Conservation (phyloP, 768 basidiomycete species). For the Pleurotus salmoneostramineus region DNA sequence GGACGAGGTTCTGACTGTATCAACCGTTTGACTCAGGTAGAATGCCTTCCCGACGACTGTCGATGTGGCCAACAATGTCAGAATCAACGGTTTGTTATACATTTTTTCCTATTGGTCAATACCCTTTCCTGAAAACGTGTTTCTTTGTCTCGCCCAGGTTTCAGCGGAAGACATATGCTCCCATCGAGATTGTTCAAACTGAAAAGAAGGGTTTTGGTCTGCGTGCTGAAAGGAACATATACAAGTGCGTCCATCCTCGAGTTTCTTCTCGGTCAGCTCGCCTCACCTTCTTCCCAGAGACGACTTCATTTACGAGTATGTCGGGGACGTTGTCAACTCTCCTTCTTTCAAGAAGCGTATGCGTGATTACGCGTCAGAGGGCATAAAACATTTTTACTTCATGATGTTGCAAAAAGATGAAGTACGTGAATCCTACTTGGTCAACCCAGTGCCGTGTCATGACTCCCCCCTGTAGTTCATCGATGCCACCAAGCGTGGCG, state of each 20-base stretch:
- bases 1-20: slow-evolving; percentile 91
- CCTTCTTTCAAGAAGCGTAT: slow-evolving; percentile 88
- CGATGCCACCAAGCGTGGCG: slow-evolving; percentile 95
- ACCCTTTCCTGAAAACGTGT: background rate
- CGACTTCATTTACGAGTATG: slow-evolving; percentile 93
- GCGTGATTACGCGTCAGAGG: slow-evolving; percentile 89
- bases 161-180: slow-evolving; percentile 79
- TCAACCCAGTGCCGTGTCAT: background rate
- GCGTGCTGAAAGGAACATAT: slow-evolving; percentile 65
- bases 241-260: slow-evolving; percentile 42
- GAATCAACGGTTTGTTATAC: slow-evolving; percentile 79
- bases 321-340: slow-evolving; percentile 93
- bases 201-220: slow-evolving; percentile 96
- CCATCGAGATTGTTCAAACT: slow-evolving; percentile 87
- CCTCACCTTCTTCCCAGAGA: slow-evolving; percentile 49
- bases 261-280: background rate
- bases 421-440: slow-evolving; percentile 39
- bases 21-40: slow-evolving; percentile 94
- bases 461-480: slow-evolving; percentile 61
- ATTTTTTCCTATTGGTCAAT: slow-evolving; percentile 5
- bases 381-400: slow-evolving; percentile 96
- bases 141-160: slow-evolving; percentile 52
- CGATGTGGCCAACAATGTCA: slow-evolving; percentile 77
- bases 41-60: slow-evolving; percentile 91
- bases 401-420: slow-evolving; percentile 99